phyloP scores from a whole-genome alignment of 1,284 basidiomycete species.

The Austropuccinia psidii region DNA sequence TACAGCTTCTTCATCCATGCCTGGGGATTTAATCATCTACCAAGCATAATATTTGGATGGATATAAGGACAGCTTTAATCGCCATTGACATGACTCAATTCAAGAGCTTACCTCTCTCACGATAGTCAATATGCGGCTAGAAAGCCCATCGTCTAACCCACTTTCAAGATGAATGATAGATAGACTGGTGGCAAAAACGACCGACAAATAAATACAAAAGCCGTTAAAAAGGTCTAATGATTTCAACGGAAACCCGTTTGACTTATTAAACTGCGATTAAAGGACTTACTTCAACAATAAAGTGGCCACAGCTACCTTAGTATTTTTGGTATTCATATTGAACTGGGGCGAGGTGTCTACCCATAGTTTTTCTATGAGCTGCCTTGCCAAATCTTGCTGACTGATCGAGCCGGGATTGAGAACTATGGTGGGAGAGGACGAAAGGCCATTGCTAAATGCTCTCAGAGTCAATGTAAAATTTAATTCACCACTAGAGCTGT shows the following conservation, averaged over 20 bases:
- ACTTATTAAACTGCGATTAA: no score
- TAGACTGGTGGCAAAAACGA: no score
- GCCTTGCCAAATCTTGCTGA: slow-evolving; percentile 12
- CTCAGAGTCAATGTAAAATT: slow-evolving; percentile 21
- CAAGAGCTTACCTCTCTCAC: background rate
- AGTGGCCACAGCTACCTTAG: slow-evolving; percentile 27
- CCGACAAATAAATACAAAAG: no score
- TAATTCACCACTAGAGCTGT: slow-evolving; percentile 1
- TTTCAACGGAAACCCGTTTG: no score
- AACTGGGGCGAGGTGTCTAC: background rate
- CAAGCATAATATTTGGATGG: background rate
- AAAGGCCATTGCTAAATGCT: slow-evolving; percentile 25
- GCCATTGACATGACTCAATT: background rate
- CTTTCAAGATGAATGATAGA: background rate
- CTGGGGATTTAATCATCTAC: background rate
- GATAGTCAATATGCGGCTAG: background rate
- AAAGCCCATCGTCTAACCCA: background rate
- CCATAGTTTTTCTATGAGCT: background rate
- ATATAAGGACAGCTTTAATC: background rate
- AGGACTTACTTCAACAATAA: slow-evolving; percentile 30
- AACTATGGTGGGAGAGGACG: background rate
- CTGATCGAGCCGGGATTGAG: background rate
- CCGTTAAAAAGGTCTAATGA: no score
- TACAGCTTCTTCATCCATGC: slow-evolving; percentile 20
- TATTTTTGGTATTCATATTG: slow-evolving; percentile 8